Conservation (phyloP, 2,329 filamentous ascomycete genomes). For the Xylaria polymorpha region DNA sequence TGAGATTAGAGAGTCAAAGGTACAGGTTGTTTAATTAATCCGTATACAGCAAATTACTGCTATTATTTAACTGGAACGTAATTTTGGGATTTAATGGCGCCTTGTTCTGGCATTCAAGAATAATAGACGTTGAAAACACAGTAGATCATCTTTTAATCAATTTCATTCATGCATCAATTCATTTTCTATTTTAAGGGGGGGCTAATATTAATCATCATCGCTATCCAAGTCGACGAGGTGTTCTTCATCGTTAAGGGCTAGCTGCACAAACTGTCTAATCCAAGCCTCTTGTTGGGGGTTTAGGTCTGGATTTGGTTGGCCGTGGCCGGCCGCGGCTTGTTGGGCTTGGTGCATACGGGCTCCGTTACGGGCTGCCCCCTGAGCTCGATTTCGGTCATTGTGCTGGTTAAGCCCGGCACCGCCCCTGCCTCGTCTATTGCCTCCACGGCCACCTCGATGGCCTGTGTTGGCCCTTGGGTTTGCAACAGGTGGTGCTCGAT, state of each 20-base stretch:
- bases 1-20: neutral
- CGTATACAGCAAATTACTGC: neutral
- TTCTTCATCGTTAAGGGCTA: constrained; percentile 65
- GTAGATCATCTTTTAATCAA: constrained; percentile 5
- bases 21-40: neutral
- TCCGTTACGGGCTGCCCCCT: constrained; percentile 36
- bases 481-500: constrained; percentile 32
- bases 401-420: constrained; percentile 41
- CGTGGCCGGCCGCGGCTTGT: constrained; percentile 40
- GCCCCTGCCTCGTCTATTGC: constrained; percentile 48
- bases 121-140: neutral
- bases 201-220: constrained; percentile 49
- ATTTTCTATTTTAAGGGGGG: constrained; percentile 20
- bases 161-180: constrained; percentile 26
- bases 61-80: neutral
- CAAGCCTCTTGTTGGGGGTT: constrained; percentile 63
- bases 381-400: constrained; percentile 47
- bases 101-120: neutral
- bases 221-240: constrained; percentile 59
- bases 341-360: constrained; percentile 27
- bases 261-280: constrained; percentile 65
- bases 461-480: constrained; percentile 46
- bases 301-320: constrained; percentile 48
- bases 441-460: constrained; percentile 48
- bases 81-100: neutral